Evolutionary conservation across 108 stramenopile species (phyloP), one percentile per base, ranked within the genome.

Genomic region (Skeletonema marinoi): DNA sequence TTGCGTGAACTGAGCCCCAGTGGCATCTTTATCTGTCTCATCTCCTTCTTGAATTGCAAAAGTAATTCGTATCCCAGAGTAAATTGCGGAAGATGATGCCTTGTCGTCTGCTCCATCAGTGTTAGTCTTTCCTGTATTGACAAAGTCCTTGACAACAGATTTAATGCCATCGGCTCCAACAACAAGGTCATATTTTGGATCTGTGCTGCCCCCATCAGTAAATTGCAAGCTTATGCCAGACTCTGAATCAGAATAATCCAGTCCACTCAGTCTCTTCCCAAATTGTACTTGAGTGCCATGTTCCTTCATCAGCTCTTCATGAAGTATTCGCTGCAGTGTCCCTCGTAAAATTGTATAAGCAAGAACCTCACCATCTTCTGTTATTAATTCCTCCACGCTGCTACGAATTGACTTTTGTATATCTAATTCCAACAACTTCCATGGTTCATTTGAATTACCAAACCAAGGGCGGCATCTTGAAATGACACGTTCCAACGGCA

Each of bases 91-190:
- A 4, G 70, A 71, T 68, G 75, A 66, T 63, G 71, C 32, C 30
- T 75, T 54, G 59, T 50, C 29, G 61, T 58, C 54, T 75, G 32
- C 62, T 46, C 13, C 54, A 50, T 74, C 67, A 2, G 39, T 11
- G 69, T 51, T 16, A 30, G 74, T 81, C 42, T 38, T 80, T 58
- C 86, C 88, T 3, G 84, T 50, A 63, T 75, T 67, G 13, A 93
- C 74, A 42, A 83, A 94, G 50, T 90, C 81, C 67, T 92, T 93
- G 1, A 90, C 87, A 25, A 77, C 85, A 4, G 87, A 88, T 54
- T 85, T 68, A 19, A 96, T 70, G 3, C 95, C 95, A 78, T 96
- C 95, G 74, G 90, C 91, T 58, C 95, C 95, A 41, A 92, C 75
- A 9, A 96, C 87, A 25, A 93, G 38, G 65, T 96, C 95, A 77